phyloP scores from a whole-genome alignment of 164 flowering plant species.

The Vitis cinerea region DNA sequence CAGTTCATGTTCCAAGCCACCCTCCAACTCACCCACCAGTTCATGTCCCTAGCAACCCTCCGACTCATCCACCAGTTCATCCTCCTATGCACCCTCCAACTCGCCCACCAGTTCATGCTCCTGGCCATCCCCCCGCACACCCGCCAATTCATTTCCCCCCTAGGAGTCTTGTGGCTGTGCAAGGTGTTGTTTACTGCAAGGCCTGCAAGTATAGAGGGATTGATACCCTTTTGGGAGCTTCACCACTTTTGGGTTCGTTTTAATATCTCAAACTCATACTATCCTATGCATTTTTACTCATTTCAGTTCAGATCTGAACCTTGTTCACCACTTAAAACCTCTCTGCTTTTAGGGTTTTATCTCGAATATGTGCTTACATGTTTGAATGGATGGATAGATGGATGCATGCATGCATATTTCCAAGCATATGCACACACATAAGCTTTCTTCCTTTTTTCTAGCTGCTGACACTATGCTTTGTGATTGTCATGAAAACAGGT shows the following conservation, averaged over 20 bases:
- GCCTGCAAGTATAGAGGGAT: slow-evolving; percentile 50
- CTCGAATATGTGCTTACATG: too few relatives aligned
- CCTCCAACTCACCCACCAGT: slow-evolving; percentile 10
- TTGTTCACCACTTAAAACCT: too few relatives aligned
- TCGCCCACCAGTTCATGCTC: slow-evolving; percentile 14
- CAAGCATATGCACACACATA: too few relatives aligned
- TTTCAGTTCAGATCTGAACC: too few relatives aligned
- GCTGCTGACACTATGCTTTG: background rate
- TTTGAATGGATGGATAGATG: too few relatives aligned
- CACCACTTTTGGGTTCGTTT: slow-evolving; percentile 45
- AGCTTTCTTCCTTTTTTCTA: too few relatives aligned
- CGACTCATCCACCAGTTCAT: slow-evolving; percentile 11
- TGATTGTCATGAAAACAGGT: slow-evolving; percentile 30
- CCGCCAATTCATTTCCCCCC: slow-evolving; percentile 10
- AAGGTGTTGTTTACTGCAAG: slow-evolving; percentile 72
- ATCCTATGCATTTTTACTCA: too few relatives aligned
- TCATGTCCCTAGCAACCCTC: slow-evolving; percentile 1
- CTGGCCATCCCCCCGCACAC: slow-evolving; percentile 8
- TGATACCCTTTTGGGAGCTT: slow-evolving; percentile 45
- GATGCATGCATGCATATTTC: too few relatives aligned
- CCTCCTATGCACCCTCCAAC: slow-evolving; percentile 9
- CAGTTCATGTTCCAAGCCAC: slow-evolving; percentile 8
- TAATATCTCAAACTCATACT: background rate
- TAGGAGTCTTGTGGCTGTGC: slow-evolving; percentile 45
- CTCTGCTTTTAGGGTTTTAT: too few relatives aligned